These are phyloP conservation scores for Posidonia australis DNA, from an alignment of 106 monocot species.

Conservation along the genomic window DNA sequence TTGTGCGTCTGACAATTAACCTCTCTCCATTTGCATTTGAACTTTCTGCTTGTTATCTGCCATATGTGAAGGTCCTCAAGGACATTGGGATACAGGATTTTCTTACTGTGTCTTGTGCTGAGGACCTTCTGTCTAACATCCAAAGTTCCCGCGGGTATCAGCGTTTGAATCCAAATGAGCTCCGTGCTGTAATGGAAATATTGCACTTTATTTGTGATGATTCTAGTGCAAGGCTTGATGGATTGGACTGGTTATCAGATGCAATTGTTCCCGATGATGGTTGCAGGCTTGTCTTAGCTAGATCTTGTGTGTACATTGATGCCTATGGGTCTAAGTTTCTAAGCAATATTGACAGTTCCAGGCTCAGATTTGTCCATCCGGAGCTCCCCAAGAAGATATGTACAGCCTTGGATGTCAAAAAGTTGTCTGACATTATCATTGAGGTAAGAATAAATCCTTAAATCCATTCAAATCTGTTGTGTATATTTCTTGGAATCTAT, in stretches of 20 bases:
- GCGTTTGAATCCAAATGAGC: slow-evolving; percentile 91
- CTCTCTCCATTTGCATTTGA: slow-evolving; percentile 98
- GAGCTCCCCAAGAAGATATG: slow-evolving; percentile 68
- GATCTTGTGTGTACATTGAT: slow-evolving; percentile 82
- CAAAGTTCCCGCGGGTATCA: slow-evolving; percentile 90
- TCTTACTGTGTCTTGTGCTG: slow-evolving; percentile 62
- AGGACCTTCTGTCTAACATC: slow-evolving; percentile 57
- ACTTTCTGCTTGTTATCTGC: slow-evolving; percentile 68
- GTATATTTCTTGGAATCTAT: background rate
- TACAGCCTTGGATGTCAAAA: slow-evolving; percentile 56
- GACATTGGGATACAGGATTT: slow-evolving; percentile 75
- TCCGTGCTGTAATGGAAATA: slow-evolving; percentile 89
- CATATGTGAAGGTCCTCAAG: slow-evolving; percentile 79
- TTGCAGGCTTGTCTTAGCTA: slow-evolving; percentile 87
- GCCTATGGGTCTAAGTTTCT: slow-evolving; percentile 61
- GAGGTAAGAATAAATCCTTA: slow-evolving; percentile 42
- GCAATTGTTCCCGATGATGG: slow-evolving; percentile 89
- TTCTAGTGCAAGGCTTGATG: slow-evolving; percentile 17
- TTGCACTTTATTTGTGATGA: slow-evolving; percentile 73
- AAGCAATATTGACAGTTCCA: slow-evolving; percentile 60
- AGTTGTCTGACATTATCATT: slow-evolving; percentile 69
- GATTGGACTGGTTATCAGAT: slow-evolving; percentile 33
- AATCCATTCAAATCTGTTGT: background rate
- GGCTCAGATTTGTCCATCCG: slow-evolving; percentile 80
- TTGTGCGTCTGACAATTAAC: slow-evolving; percentile 71